Evolutionary conservation across 495 filamentous ascomycete species (phyloP).

Genomic region (Ramalina peruviana): DNA sequence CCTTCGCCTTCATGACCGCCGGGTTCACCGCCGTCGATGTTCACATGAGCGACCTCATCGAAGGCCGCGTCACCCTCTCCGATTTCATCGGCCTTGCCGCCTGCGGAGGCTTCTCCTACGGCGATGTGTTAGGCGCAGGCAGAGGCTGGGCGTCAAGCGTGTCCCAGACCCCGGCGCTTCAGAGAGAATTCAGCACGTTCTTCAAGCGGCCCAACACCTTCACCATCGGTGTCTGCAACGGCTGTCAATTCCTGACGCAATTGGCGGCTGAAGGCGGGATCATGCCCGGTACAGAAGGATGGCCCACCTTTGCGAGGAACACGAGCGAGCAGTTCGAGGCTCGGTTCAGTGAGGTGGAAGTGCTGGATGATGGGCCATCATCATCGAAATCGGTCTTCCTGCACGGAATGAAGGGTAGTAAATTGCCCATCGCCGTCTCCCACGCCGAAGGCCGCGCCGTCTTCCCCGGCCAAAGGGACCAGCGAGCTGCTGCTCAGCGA

Average conservation of each 20-base stretch:
- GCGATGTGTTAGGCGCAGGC: slow-evolving; percentile 88
- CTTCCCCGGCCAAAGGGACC: slow-evolving; percentile 37
- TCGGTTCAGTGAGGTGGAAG: slow-evolving; percentile 75
- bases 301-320: slow-evolving; percentile 83
- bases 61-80: slow-evolving; percentile 54
- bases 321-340: slow-evolving; percentile 85
- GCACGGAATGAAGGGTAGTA: slow-evolving; percentile 74
- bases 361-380: slow-evolving; percentile 40
- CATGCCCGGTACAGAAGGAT: slow-evolving; percentile 73
- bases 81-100: slow-evolving; percentile 76
- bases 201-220: slow-evolving; percentile 86
- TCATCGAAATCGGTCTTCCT: slow-evolving; percentile 69
- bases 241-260: slow-evolving; percentile 85
- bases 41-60: slow-evolving; percentile 80
- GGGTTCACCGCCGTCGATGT: slow-evolving; percentile 86
- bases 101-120: slow-evolving; percentile 94
- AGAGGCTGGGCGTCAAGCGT: slow-evolving; percentile 96
- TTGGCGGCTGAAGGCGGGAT: slow-evolving; percentile 45
- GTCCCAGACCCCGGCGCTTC: slow-evolving; percentile 62
- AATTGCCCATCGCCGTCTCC: slow-evolving; percentile 74
- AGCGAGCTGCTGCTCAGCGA: slow-evolving; percentile 20
- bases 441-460: slow-evolving; percentile 85
- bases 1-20: slow-evolving; percentile 83
- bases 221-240: slow-evolving; percentile 90
- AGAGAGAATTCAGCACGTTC: slow-evolving; percentile 67